A percentile compares a stretch with the other conserved stretches of the same genome.
Conservation (phyloP, 352 stramenopile species). For the Phytophthora fragariaefolia region DNA sequence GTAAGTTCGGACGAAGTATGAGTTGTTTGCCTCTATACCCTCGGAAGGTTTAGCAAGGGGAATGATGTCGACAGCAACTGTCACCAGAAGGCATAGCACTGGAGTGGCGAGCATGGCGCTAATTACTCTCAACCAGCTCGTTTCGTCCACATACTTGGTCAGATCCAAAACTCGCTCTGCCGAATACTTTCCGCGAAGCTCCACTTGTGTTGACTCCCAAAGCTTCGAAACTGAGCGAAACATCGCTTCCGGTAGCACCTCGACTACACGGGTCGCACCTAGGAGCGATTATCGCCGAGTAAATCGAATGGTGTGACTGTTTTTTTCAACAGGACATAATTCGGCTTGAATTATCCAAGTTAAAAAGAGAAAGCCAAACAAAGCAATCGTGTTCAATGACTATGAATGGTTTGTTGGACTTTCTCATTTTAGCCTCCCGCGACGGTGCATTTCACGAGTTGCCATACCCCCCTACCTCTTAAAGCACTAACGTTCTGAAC, state of each 20-base stretch:
- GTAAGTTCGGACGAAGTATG: conserved; percentile 29
- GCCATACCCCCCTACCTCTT: too few species aligned
- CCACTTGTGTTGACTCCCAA: conserved; percentile 30
- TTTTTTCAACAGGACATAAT: too few species aligned
- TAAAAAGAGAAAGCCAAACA: not conserved
- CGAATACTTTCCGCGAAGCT: conserved; percentile 32
- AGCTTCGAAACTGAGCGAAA: not conserved
- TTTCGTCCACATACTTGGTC: conserved; percentile 14
- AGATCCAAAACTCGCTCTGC: conserved; percentile 9
- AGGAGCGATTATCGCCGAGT: too few species aligned
- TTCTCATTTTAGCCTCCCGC: not conserved
- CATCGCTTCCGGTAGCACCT: too few species aligned
- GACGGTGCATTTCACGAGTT: too few species aligned
- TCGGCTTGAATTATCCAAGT: too few species aligned
- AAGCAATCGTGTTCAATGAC: not conserved
- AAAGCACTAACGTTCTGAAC: too few species aligned
- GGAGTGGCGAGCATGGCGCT: conserved; percentile 19
- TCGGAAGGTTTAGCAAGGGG: conserved; percentile 12
- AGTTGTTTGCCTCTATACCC: conserved; percentile 15
- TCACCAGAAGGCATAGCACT: conserved; percentile 27
- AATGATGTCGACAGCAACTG: conserved; percentile 27
- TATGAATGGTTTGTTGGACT: not conserved
- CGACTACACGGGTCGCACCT: too few species aligned
- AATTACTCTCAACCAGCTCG: conserved; percentile 10
- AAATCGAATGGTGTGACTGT: too few species aligned